phyloP scores from a whole-genome alignment of 2,329 filamentous ascomycete genomes.

The Trichoderma asperellum region DNA sequence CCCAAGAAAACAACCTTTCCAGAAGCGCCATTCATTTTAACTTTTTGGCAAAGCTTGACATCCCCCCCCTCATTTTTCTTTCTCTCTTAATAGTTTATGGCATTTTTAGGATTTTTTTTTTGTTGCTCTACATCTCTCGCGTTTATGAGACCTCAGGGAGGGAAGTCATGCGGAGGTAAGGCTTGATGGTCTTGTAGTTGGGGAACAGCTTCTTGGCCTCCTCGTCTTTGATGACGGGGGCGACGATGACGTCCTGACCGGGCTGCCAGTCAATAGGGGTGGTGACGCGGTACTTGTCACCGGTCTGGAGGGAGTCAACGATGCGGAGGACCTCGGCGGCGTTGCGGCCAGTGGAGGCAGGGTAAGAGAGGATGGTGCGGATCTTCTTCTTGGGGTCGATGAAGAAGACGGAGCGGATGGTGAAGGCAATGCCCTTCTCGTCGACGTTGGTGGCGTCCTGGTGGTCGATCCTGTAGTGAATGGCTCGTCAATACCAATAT shows the following conservation, averaged over 20 bases:
- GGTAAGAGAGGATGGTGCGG: slow-evolving; percentile 89
- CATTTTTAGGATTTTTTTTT: not conserved
- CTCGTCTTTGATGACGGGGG: slow-evolving; percentile 78
- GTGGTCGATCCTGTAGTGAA: slow-evolving; percentile 66
- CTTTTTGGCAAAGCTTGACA: not conserved
- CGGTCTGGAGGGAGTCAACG: slow-evolving; percentile 77
- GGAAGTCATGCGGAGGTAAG: slow-evolving; percentile 74
- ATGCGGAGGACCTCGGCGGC: slow-evolving; percentile 78
- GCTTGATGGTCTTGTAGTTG: slow-evolving; percentile 69
- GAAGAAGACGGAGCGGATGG: slow-evolving; percentile 92
- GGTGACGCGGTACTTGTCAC: slow-evolving; percentile 85
- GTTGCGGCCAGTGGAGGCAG: slow-evolving; percentile 86
- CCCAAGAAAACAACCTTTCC: not conserved
- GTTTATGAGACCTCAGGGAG: slow-evolving; percentile 57
- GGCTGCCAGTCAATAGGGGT: slow-evolving; percentile 90
- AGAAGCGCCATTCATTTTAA: not conserved
- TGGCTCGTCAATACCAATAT: not conserved
- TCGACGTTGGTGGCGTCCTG: slow-evolving; percentile 82
- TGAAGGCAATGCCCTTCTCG: slow-evolving; percentile 83
- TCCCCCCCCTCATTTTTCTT: not conserved
- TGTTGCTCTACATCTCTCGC: not conserved
- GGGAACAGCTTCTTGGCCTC: slow-evolving; percentile 89
- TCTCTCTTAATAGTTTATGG: not conserved
- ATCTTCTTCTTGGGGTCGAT: slow-evolving; percentile 95
- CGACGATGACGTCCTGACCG: slow-evolving; percentile 91